Percentiles rank a stretch among this genome's conserved stretches.
phyloP scores from a whole-genome alignment of 2,329 filamentous ascomycete genomes.

The Cladophialophora exuberans region DNA sequence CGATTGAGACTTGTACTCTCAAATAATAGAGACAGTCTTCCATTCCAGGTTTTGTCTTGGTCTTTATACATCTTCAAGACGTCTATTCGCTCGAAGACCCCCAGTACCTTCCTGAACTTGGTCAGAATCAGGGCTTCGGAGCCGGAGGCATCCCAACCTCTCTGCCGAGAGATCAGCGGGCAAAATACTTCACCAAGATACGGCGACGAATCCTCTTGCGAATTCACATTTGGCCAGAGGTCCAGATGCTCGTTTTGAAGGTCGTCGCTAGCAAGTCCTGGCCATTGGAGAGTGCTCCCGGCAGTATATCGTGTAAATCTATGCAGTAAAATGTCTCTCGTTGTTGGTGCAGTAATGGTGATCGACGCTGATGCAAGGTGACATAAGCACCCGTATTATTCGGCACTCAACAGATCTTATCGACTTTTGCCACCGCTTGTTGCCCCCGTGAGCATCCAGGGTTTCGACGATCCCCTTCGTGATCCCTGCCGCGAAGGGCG shows the following conservation, averaged over 20 bases:
- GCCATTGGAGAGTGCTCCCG: background rate
- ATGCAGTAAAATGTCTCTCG: background rate
- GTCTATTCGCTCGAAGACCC: background rate
- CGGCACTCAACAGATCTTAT: background rate
- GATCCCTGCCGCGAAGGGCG: no score
- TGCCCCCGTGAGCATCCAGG: background rate
- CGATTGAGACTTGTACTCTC: background rate
- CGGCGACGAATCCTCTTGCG: background rate
- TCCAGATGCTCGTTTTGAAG: background rate
- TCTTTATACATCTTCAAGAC: background rate
- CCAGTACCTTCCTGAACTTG: background rate
- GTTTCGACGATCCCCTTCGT: background rate
- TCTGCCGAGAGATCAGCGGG: background rate
- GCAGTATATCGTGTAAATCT: background rate
- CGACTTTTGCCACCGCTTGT: background rate
- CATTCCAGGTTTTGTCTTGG: background rate
- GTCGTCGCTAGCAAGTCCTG: background rate
- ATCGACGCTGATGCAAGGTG: background rate
- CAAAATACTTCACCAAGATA: background rate
- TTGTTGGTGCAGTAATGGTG: background rate
- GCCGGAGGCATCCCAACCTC: background rate
- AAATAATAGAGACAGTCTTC: background rate
- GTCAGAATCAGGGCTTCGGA: background rate
- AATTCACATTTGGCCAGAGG: background rate
- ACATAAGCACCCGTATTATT: background rate